phyloP scores from a whole-genome alignment of 2,329 filamentous ascomycete species.

The Didymella sp. region DNA sequence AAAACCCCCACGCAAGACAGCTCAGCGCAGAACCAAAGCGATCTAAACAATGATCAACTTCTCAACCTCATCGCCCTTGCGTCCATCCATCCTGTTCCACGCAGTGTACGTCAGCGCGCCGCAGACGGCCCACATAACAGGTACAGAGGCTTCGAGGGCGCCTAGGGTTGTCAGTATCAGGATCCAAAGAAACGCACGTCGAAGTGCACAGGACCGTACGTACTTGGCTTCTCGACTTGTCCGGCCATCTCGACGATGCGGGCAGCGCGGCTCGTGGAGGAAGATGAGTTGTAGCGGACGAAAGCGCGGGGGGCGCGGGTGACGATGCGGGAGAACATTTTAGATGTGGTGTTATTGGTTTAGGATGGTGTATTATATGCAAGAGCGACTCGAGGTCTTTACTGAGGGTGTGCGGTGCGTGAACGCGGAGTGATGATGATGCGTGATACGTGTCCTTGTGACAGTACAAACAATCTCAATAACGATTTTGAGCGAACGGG shows the following conservation, averaged over 20 bases:
- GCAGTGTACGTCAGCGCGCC: slow-evolving; percentile 37
- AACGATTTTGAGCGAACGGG: background rate
- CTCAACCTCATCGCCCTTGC: slow-evolving; percentile 36
- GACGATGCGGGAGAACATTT: slow-evolving; percentile 36
- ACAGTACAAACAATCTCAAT: background rate
- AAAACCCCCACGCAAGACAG: too few relatives aligned
- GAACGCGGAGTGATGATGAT: background rate
- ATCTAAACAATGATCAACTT: slow-evolving; percentile 36
- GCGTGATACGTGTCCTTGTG: background rate
- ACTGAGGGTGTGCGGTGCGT: background rate
- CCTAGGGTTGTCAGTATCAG: slow-evolving; percentile 9
- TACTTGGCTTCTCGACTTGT: slow-evolving; percentile 42
- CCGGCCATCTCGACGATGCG: slow-evolving; percentile 42
- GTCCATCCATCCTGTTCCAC: slow-evolving; percentile 42
- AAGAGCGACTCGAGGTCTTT: background rate
- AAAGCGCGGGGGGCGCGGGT: slow-evolving; percentile 27
- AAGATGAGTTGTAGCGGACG: slow-evolving; percentile 43
- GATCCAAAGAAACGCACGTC: too few relatives aligned
- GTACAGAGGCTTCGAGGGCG: slow-evolving; percentile 40
- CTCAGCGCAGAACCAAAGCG: background rate
- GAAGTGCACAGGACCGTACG: background rate
- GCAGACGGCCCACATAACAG: slow-evolving; percentile 41
- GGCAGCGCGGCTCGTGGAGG: slow-evolving; percentile 29
- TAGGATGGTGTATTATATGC: background rate
- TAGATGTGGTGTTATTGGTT: slow-evolving; percentile 1